These are phyloP conservation scores for Evernia prunastri DNA, from an alignment of 495 filamentous ascomycete genomes.

Conservation along the genomic window DNA sequence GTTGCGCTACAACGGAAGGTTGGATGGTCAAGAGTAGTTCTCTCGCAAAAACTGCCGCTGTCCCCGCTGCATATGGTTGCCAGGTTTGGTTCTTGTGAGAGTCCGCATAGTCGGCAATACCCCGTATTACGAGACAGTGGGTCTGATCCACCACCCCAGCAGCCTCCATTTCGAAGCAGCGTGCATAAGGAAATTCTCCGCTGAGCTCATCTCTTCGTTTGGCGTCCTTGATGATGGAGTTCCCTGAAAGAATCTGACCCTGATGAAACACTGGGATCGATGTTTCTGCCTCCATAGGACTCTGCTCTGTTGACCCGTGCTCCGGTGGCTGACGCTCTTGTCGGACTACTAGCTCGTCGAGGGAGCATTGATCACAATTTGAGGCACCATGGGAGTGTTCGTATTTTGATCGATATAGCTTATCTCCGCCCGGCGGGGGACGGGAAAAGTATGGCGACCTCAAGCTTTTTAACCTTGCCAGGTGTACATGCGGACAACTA, in stretches of 20 bases:
- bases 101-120: conserved; percentile 36
- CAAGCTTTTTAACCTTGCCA: not conserved
- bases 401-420: not conserved
- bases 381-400: conserved; percentile 5
- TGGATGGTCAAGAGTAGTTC: not conserved
- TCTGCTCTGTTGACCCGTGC: not conserved
- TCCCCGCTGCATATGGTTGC: conserved; percentile 2
- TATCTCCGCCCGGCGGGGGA: not conserved
- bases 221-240: conserved; percentile 33
- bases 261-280: conserved; percentile 25
- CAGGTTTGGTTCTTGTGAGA: not conserved
- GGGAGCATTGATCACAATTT: conserved; percentile 12
- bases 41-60: conserved; percentile 1
- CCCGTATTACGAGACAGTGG: conserved; percentile 38
- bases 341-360: conserved; percentile 17
- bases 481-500: not conserved
- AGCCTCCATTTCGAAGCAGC: conserved; percentile 41
- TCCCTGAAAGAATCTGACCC: conserved; percentile 34
- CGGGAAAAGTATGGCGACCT: not conserved
- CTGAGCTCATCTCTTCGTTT: conserved; percentile 29
- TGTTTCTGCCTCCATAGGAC: too few species aligned
- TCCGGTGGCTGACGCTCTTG: conserved; percentile 17
- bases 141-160: conserved; percentile 37
- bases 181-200: conserved; percentile 7
- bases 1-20: not conserved